Conservation (phyloP, 306 rosid species). For the Medicago ruthenica region DNA sequence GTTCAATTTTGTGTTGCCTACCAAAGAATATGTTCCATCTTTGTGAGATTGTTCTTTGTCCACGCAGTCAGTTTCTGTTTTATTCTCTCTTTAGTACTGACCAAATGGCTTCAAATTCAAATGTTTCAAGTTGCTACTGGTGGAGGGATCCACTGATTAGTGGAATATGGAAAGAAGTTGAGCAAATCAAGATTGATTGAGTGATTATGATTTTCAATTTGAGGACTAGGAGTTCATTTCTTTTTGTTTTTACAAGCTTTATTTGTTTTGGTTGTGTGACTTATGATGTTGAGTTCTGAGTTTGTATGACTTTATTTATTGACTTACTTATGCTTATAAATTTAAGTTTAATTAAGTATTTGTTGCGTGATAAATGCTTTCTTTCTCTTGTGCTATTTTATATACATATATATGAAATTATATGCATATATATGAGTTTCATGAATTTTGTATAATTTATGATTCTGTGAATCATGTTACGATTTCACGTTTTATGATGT, state of each 20-base stretch:
- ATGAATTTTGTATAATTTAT: slow-evolving; percentile 13
- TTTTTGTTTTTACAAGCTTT: slow-evolving; percentile 7
- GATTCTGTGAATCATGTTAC: not conserved
- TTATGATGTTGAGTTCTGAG: not conserved
- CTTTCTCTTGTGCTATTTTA: not conserved
- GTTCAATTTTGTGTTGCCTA: not conserved
- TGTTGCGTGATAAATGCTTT: not conserved
- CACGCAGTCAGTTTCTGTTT: not conserved
- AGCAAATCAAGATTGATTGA: not conserved
- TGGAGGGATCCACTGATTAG: not conserved
- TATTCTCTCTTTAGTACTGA: not conserved
- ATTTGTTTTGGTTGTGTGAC: not conserved
- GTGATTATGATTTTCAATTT: not conserved
- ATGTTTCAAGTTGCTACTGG: not conserved
- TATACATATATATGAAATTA: not conserved
- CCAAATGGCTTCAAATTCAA: not conserved
- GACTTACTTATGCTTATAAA: not conserved
- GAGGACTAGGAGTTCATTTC: not conserved
- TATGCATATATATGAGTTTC: not conserved
- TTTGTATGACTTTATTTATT: slow-evolving; percentile 10
- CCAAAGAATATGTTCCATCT: not conserved
- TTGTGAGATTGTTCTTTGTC: not conserved
- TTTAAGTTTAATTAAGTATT: not conserved
- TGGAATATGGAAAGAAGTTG: slow-evolving; percentile 1
- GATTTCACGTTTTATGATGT: not conserved